Evolutionary conservation across 2,329 filamentous ascomycete genomes (phyloP), one percentile per base, ranked within the genome.

Genomic region (Penicillium sp.): DNA sequence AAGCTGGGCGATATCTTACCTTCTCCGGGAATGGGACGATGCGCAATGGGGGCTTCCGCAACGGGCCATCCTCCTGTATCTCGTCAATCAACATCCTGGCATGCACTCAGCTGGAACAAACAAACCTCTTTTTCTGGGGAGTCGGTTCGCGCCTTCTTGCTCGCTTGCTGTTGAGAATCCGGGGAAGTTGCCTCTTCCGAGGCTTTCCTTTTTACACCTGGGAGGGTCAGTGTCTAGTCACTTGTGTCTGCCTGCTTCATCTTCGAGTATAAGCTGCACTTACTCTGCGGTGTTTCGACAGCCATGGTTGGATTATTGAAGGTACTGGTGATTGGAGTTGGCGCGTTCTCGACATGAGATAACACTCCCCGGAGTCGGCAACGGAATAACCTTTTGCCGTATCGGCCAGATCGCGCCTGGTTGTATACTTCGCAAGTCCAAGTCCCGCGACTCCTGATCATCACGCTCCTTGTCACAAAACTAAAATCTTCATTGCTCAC

Each of bases 21-120:
- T 96, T 97, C 77, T 96, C 92, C 1, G 92, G 92, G 69, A 95
- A 97, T 1, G 90, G 91, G 37, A 96, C 91, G 18, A 87, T 85
- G 66, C 87, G 87, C 65, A 78, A 74, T 22, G 75, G 73, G 59
- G 83, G 83, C 69, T 85, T 85, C 16, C 82, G 79, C 7, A 77
- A 47, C 9, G 65, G 55, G 35, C 69, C 67, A 61, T 72, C 69
- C 62, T 75, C 70, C 65, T 85, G 16, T 7, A 33, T 35, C n/a
- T 6, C 16, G 27, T 49, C 27, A 35, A 19, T 49, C n/a, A 13
- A 35, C 2, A 37, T 78, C 49, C 73, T 68, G 4, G 76, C 75
- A 37, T 14, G 24, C 27, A 22, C 2, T 18, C 13, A 40, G 14
- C 33, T 14, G 31, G 18, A 6, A 22, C 14, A 19, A 16, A 53